Evolutionary conservation across 768 basidiomycete species (phyloP).

Genomic region (Tylopilus intermedius): DNA sequence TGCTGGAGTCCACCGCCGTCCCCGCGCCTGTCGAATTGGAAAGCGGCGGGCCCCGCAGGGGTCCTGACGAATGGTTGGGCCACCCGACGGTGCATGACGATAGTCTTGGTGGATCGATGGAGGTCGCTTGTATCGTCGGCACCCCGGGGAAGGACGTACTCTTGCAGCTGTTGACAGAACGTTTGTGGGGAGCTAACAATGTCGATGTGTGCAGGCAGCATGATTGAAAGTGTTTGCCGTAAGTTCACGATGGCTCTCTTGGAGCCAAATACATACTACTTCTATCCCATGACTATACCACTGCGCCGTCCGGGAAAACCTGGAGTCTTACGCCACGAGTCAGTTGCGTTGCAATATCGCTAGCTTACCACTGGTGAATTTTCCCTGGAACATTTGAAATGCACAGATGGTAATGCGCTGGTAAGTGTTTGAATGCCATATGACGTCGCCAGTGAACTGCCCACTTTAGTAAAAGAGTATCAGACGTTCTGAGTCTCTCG

Average conservation of each 20-base stretch:
- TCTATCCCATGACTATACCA: background rate
- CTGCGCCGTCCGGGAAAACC: too few species aligned
- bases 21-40: conserved; percentile 55
- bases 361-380: background rate
- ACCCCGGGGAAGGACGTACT: conserved; percentile 63
- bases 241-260: background rate
- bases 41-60: conserved; percentile 10
- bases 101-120: conserved; percentile 25
- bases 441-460: background rate
- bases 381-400: too few species aligned
- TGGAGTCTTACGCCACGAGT: too few species aligned
- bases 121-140: conserved; percentile 45
- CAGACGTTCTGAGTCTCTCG: too few species aligned
- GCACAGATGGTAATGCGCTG: background rate
- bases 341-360: too few species aligned
- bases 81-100: conserved; percentile 17
- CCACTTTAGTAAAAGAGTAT: too few species aligned
- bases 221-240: background rate
- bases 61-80: conserved; percentile 18
- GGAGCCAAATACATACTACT: background rate
- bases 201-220: background rate
- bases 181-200: conserved; percentile 47
- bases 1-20: conserved; percentile 47
- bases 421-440: too few species aligned
- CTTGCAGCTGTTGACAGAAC: conserved; percentile 42